Conservation (phyloP, 2,329 filamentous ascomycete genomes). For the Aurifilum marmelostoma region DNA sequence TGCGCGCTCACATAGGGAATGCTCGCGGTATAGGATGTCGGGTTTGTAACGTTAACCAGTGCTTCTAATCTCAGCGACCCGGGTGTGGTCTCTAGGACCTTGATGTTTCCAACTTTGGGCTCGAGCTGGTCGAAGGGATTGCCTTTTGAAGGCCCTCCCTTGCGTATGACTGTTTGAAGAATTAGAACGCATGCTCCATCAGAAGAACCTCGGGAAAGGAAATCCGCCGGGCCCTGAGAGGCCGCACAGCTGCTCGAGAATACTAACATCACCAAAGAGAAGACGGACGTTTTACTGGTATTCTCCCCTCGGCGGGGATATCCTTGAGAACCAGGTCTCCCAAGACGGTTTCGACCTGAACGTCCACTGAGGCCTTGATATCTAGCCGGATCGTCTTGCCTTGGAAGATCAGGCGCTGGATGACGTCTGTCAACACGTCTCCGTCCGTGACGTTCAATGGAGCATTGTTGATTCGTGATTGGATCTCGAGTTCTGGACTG, state of each 20-base stretch:
- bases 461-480: slow-evolving; percentile 75
- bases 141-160: slow-evolving; percentile 9
- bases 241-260: slow-evolving; percentile 30
- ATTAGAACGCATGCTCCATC: neutral
- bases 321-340: slow-evolving; percentile 80
- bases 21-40: slow-evolving; percentile 79
- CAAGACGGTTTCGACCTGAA: slow-evolving; percentile 78
- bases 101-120: slow-evolving; percentile 72
- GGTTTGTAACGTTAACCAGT: slow-evolving; percentile 83
- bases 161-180: slow-evolving; percentile 26
- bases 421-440: slow-evolving; percentile 76
- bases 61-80: slow-evolving; percentile 73
- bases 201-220: slow-evolving; percentile 17
- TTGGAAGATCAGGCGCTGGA: slow-evolving; percentile 81
- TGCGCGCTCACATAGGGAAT: slow-evolving; percentile 83
- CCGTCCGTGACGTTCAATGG: slow-evolving; percentile 83
- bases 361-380: slow-evolving; percentile 80
- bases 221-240: slow-evolving; percentile 15
- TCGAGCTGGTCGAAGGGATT: slow-evolving; percentile 52
- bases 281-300: slow-evolving; percentile 93
- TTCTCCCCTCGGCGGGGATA: slow-evolving; percentile 82
- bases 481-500: slow-evolving; percentile 69
- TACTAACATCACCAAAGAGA: slow-evolving; percentile 54
- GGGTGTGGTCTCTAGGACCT: slow-evolving; percentile 71
- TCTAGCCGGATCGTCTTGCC: slow-evolving; percentile 69